A percentile compares a stretch with the other conserved stretches of the same genome.
Evolutionary conservation across 2,329 filamentous ascomycete species (phyloP).

Genomic region (Fusarium sp.): DNA sequence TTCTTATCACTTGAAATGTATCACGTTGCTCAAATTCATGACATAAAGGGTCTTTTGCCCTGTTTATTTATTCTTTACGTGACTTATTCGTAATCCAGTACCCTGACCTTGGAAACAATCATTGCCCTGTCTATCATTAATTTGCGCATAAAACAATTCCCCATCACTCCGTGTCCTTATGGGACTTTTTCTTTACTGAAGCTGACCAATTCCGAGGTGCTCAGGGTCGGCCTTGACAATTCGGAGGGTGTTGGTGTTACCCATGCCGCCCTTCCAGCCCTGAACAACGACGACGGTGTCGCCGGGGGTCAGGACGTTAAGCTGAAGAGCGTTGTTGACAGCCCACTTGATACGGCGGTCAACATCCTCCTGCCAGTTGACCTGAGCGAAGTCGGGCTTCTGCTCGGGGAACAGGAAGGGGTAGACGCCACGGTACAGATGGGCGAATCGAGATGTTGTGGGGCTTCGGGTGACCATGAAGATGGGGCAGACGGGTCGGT

Average conservation of each 20-base stretch:
- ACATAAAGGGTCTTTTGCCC: conserved; percentile 24
- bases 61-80: conserved; percentile 37
- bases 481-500: conserved; percentile 97
- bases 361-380: conserved; percentile 99
- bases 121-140: conserved; percentile 48
- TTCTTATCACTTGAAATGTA: background rate
- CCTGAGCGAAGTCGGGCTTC: conserved; percentile 93
- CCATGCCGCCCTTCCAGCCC: conserved; percentile 92
- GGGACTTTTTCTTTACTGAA: conserved; percentile 38
- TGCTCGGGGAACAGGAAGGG: conserved; percentile 93
- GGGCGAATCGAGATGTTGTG: conserved; percentile 86
- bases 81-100: conserved; percentile 43
- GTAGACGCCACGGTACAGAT: conserved; percentile 97
- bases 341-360: conserved; percentile 98
- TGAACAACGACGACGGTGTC: conserved; percentile 86
- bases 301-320: conserved; percentile 77
- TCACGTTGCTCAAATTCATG: background rate
- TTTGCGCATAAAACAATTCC: conserved; percentile 44
- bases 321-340: conserved; percentile 85
- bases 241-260: conserved; percentile 85
- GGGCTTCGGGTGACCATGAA: conserved; percentile 97
- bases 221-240: conserved; percentile 71
- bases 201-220: conserved; percentile 67
- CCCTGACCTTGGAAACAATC: conserved; percentile 45
- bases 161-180: conserved; percentile 20